Percentiles rank a stretch among this genome's conserved stretches.
Conservation (phyloP, 169 alveolate species). For the Babesia sp. region DNA sequence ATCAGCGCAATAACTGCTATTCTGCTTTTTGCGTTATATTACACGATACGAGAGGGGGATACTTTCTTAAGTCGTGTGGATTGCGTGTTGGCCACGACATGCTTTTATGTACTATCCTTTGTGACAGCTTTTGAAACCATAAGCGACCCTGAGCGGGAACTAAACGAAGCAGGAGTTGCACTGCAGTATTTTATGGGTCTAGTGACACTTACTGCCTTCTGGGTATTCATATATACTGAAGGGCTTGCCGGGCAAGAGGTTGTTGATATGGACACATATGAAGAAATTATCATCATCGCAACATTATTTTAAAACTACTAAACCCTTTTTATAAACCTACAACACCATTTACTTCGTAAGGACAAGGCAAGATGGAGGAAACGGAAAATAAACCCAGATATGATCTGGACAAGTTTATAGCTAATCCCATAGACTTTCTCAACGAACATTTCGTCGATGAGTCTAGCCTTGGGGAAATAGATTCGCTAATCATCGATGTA, state of each 20-base stretch:
- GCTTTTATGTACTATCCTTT: constrained; percentile 13
- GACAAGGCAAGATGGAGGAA: constrained; percentile 14
- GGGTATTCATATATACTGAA: too few species aligned
- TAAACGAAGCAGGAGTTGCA: neutral
- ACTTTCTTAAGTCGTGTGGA: neutral
- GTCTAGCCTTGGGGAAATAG: constrained; percentile 51
- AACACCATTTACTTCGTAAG: neutral
- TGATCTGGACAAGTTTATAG: constrained; percentile 48
- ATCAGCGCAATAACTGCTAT: neutral
- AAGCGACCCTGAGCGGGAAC: neutral
- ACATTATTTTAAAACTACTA: too few species aligned
- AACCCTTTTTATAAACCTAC: too few species aligned
- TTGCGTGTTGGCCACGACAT: constrained; percentile 5
- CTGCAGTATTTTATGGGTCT: constrained; percentile 1
- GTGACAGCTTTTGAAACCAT: neutral
- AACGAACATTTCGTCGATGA: constrained; percentile 63
- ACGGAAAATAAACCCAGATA: constrained; percentile 14
- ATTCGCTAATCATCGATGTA: constrained; percentile 43
- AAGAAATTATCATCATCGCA: too few species aligned
- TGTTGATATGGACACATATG: too few species aligned
- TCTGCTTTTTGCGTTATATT: neutral
- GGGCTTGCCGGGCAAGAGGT: too few species aligned
- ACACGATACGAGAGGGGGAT: neutral
- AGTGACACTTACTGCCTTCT: neutral
- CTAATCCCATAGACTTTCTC: constrained; percentile 45